Evolutionary conservation across 202 grass and related monocot species (phyloP), one percentile per base, ranked within the genome.

Genomic region (Schoenoplectus triqueter): DNA sequence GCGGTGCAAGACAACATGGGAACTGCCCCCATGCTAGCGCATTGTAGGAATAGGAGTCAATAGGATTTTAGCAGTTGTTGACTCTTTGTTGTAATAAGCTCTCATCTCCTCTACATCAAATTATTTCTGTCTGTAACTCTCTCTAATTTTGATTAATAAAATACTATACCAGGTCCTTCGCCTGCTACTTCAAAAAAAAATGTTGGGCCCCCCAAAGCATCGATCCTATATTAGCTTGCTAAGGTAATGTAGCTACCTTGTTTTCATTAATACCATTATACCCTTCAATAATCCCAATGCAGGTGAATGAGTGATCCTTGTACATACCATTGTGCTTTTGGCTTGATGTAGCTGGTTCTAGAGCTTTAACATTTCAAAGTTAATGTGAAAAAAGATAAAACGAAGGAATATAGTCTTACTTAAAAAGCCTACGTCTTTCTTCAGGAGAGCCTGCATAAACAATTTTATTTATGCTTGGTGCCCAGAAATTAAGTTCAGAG

Each of bases 391-490:
- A 61, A 78, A n/a, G 40, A 77, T 44, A 6, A 78, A 82, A 73
- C 61, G 61, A 81, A 87, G 41, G 69, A 82, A 84, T 78, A 54
- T 72, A 66, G 3, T 82, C 77, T 88, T 94, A 96, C 96, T 96
- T 99, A 89, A 99, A 96, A 87, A 99, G 50, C 77, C 66, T 91
- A n/a, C 96, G 93, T 73, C 96, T 99, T 88, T 96, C 96, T 96
- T 99, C 96, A 49, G 96, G 96, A 90, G 96, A 91, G 82, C 96
- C 96, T 85, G 86, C 82, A 86, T 99, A 99, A 87, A 91, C 88
- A 83, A 99, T 94, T 94, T 99, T 99, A 85, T 94, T 99, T 87
- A 99, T 94, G 86, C 92, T 84, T 87, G 96, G 96, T 80, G 96
- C 96, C 96, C 96, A 99, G 74, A 94, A 96, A 65, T 70, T 96